Evolutionary conservation across 106 monocot species (phyloP), one percentile per base, ranked within the genome.

Genomic region (Cymbidium sinense): DNA sequence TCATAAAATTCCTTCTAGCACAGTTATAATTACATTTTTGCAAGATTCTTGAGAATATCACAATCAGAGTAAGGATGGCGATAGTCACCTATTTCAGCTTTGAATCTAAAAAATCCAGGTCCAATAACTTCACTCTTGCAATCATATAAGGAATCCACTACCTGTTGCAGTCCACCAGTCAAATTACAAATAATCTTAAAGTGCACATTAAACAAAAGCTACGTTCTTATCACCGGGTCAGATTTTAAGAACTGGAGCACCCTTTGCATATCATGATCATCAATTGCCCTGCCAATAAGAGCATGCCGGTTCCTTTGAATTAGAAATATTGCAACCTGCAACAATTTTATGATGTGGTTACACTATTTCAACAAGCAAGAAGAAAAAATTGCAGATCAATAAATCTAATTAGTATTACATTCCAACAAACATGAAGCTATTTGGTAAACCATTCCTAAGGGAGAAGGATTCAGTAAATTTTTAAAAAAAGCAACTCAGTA

Each of bases 91-190:
- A 95, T 99, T 85, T 99, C 99, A 51, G 99, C 99, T 87, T 99
- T 99, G 80, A 99, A 99, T 86, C 99, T 95, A 77, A 99, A 99
- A 80, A 99, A 99, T 65, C 99, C 99, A 80, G 99, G 99, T 41
- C 99, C 99, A 85, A 99, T 99, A 27, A 99, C 99, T 86, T 99
- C 99, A 83, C 99, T 99, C 79, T 99, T 99, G 82, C 99, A 99
- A 81, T 99, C 99, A 86, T 99, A 99, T 17, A 99, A 74, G 44
- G 99, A 84, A 82, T 99, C 99, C 54, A 99, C 99, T 75, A 92
- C 99, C 99, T 99, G 80, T 19, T 71, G 55, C 15, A 43, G 52
- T 29, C 11, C 55, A 69, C 20, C 19, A 3, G 64, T 27, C 62
- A 25, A 47, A 51, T 81, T 77, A 70, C 25, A 54, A 74, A 7